Conservation (phyloP, 768 basidiomycete species). For the Suillus luteus region DNA sequence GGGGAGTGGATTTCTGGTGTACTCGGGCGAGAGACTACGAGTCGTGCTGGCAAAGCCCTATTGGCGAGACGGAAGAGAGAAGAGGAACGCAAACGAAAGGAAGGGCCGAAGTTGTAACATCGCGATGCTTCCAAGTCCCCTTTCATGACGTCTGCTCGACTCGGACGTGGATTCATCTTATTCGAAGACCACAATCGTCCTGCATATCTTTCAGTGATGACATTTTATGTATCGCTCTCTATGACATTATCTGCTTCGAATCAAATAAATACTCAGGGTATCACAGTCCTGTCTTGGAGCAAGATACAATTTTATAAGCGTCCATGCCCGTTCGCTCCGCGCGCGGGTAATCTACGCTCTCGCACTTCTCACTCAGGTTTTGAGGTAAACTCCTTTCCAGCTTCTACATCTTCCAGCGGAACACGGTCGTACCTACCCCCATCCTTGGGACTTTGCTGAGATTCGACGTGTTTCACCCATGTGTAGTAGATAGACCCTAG, state of each 20-base stretch:
- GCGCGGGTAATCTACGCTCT: too few relatives aligned
- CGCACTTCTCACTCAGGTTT: constrained; percentile 31
- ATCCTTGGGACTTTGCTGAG: constrained; percentile 39
- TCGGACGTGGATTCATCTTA: not conserved
- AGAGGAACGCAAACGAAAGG: constrained; percentile 3
- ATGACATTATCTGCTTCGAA: not conserved
- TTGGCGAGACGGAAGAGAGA: constrained; percentile 51
- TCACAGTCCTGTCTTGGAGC: not conserved
- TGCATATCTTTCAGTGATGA: not conserved
- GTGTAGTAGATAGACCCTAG: constrained; percentile 84
- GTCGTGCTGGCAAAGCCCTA: constrained; percentile 75
- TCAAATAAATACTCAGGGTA: not conserved
- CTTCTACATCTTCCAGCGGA: constrained; percentile 64
- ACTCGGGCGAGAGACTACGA: constrained; percentile 68
- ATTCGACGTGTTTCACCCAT: constrained; percentile 81
- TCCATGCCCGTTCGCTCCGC: not conserved
- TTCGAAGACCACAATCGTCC: not conserved
- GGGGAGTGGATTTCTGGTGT: constrained; percentile 81
- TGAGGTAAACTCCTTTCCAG: constrained; percentile 36
- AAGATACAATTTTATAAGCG: not conserved
- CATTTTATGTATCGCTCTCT: not conserved
- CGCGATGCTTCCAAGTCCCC: not conserved
- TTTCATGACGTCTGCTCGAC: not conserved
- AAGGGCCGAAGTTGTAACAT: constrained; percentile 4
- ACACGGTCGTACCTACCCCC: constrained; percentile 56